These are phyloP conservation scores for Colletotrichum salicis DNA, from an alignment of 2,329 filamentous ascomycete species.

Conservation along the genomic window DNA sequence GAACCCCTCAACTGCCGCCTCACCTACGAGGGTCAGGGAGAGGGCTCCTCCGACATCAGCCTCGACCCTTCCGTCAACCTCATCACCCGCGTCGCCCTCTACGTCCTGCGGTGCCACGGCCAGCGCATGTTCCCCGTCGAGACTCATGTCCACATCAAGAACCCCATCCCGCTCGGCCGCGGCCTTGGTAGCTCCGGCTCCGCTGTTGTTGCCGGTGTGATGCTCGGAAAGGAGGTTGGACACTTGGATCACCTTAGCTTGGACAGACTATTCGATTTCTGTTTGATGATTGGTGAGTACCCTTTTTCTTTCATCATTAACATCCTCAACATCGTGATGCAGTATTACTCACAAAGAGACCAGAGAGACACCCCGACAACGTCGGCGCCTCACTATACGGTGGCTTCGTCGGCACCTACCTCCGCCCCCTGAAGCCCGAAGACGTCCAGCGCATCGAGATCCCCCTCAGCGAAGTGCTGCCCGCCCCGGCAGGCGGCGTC, in stretches of 20 bases:
- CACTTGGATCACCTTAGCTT: constrained; percentile 73
- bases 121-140: constrained; percentile 84
- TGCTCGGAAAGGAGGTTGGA: constrained; percentile 89
- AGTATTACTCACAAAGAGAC: neutral
- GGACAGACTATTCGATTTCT: constrained; percentile 91
- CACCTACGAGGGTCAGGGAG: constrained; percentile 87
- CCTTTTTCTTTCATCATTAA: neutral
- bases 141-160: constrained; percentile 94
- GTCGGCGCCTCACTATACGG: constrained; percentile 95
- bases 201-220: constrained; percentile 94
- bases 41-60: constrained; percentile 77
- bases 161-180: constrained; percentile 91
- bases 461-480: constrained; percentile 91
- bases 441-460: constrained; percentile 93
- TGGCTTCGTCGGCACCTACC: constrained; percentile 95
- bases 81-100: constrained; percentile 92
- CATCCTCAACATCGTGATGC: too few relatives aligned
- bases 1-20: constrained; percentile 85
- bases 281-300: constrained; percentile 87
- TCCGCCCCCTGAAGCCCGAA: constrained; percentile 89
- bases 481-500: constrained; percentile 86
- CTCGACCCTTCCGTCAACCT: constrained; percentile 89
- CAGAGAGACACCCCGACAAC: constrained; percentile 90
- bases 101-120: constrained; percentile 92
- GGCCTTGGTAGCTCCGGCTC: constrained; percentile 96